Percentiles rank a stretch among this genome's conserved stretches.
These are phyloP conservation scores for Amphirosellinia nigrospora DNA, from an alignment of 495 filamentous ascomycete species.

Conservation along the genomic window DNA sequence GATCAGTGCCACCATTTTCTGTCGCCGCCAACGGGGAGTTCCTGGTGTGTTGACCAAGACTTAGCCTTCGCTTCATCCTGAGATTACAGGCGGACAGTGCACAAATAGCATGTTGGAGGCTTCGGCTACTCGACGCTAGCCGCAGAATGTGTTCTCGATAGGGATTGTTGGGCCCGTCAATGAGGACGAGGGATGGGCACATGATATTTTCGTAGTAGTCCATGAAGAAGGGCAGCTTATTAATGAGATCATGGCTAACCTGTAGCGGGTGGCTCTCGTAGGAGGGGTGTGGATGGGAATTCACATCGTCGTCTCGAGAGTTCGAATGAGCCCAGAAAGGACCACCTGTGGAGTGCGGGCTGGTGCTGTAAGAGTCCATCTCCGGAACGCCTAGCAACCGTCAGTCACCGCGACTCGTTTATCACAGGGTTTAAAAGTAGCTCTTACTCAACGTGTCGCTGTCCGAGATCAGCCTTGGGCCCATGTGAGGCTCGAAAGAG, in stretches of 20 bases:
- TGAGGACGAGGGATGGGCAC: constrained; percentile 87
- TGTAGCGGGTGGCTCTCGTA: constrained; percentile 45
- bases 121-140: constrained; percentile 77
- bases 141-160: constrained; percentile 84
- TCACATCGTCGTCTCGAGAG: constrained; percentile 48
- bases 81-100: constrained; percentile 88
- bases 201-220: constrained; percentile 88
- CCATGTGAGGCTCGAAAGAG: constrained; percentile 51
- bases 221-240: constrained; percentile 67
- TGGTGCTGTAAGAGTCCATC: constrained; percentile 54
- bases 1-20: constrained; percentile 42
- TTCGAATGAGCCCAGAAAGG: constrained; percentile 50
- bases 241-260: constrained; percentile 58
- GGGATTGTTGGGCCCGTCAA: constrained; percentile 83
- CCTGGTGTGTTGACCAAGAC: constrained; percentile 55
- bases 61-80: constrained; percentile 62
- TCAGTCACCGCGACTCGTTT: constrained; percentile 40
- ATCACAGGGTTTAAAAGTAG: constrained; percentile 29
- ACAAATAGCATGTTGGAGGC: constrained; percentile 89
- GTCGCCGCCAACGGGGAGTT: constrained; percentile 41
- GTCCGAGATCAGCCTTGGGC: constrained; percentile 52
- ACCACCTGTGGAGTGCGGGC: constrained; percentile 47
- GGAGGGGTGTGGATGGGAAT: constrained; percentile 37
- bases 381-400: constrained; percentile 49
- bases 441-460: constrained; percentile 54